Evolutionary conservation across 2,329 filamentous ascomycete genomes (phyloP).

Genomic region (Chaetomiaceae sp.): DNA sequence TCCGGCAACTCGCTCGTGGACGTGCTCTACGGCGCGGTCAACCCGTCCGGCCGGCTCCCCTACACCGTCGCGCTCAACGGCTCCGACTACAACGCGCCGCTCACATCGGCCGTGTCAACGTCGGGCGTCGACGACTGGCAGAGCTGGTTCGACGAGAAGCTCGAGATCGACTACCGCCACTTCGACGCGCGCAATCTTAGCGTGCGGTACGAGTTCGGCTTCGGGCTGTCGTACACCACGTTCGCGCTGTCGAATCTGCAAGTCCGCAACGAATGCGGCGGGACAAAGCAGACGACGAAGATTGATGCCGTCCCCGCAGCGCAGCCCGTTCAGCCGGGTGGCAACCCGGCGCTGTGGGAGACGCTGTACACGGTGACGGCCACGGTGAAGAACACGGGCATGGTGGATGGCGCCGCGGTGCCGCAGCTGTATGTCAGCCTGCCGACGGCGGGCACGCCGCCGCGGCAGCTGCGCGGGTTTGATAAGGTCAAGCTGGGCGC

Average conservation of each 20-base stretch:
- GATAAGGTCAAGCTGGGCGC: too few relatives aligned
- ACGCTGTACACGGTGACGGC: constrained; percentile 61
- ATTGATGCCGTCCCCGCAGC: constrained; percentile 48
- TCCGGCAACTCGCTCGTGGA: constrained; percentile 73
- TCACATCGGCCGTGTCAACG: constrained; percentile 65
- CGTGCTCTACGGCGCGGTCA: constrained; percentile 75
- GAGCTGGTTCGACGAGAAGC: constrained; percentile 66
- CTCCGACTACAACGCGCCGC: constrained; percentile 63
- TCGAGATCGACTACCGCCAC: constrained; percentile 75
- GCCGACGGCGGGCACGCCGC: too few relatives aligned
- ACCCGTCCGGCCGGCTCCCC: constrained; percentile 68
- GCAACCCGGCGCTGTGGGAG: constrained; percentile 61
- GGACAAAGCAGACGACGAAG: constrained; percentile 56
- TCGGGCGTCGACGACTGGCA: constrained; percentile 61
- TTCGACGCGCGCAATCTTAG: constrained; percentile 62
- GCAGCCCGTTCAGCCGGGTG: constrained; percentile 54
- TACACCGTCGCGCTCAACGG: constrained; percentile 65
- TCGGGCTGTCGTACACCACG: constrained; percentile 72
- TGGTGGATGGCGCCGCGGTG: constrained; percentile 60
- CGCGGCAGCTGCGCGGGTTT: too few relatives aligned
- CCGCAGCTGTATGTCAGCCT: constrained; percentile 78
- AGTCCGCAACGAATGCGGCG: constrained; percentile 43
- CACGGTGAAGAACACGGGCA: constrained; percentile 66
- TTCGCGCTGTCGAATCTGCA: constrained; percentile 67
- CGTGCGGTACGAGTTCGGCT: constrained; percentile 76